Evolutionary conservation across 116 monocot genomes (phyloP), one percentile per base, ranked within the genome.

Genomic region (Zostera marina): DNA sequence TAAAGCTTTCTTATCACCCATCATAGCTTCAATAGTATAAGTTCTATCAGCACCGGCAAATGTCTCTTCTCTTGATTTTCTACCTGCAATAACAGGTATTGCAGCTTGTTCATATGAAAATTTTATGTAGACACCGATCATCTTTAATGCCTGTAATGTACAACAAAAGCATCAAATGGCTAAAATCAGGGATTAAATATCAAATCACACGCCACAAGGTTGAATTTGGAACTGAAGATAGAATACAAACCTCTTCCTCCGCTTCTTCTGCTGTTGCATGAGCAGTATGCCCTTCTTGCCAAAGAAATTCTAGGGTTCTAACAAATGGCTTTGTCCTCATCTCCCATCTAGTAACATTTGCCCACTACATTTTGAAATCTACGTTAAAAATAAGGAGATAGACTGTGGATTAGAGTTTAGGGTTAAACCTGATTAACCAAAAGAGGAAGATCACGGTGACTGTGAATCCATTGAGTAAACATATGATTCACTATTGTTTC

Each of bases 271-370:
- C 69, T 17, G 82, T 90, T 46, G 86, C 83, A 76, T 98, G 98
- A 73, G 98, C 98, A 53, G 98, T 98, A 74, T 98, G 98, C 55
- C 98, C 98, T 73, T 98, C 98, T 66, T 98, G 98, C 98, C 98
- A 98, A 5, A 98, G 62, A 73, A 98, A 98, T 70, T 98, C 98
- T 42, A 98, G 82, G 47, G 98, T 98, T 76, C 98, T 80, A 23
- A 98, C 73, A 81, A 98, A 98, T 52, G 98, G 98, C 56, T 98
- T 98, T 65, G 98, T 98, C 57, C 98, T 78, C 83, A 90, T 86
- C 73, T 98, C 98, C 98, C 98, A 98, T 82, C 98, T 85, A 66
- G 98, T 98, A 44, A 98, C 98, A 73, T 98, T 98, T 59, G 79
- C 98, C 98, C 98, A 98, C 98, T 98, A 61, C 51, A 57, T 21